Evolutionary conservation across 2,329 filamentous ascomycete genomes (phyloP), one percentile per base, ranked within the genome.

Genomic region (Talaromyces sp.): DNA sequence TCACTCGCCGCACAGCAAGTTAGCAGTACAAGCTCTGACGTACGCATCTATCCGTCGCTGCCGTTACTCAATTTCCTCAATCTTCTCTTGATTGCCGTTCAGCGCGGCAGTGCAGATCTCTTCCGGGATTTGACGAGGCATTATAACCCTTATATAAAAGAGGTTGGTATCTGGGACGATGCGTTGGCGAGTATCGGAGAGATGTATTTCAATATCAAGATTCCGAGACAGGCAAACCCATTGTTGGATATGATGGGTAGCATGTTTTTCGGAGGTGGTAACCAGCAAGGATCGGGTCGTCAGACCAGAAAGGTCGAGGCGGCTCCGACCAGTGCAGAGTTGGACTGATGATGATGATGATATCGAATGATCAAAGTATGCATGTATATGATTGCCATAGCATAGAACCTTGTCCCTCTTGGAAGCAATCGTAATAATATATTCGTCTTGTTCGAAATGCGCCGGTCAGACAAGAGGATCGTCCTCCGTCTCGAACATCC

Each of bases 201-300:
- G 81, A 93, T 97, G 87, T 99, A 98, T 82, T 99, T 99, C 80
- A 89, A 89, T 40, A 96, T 99, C 76, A 87, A 89, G 81, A 89
- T 93, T 74, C 94, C 93, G 56, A 86, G 90, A 73, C 92, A 97
- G 81, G 91, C 89, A 69, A 98, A 98, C 77, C 93, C 93, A 2
- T 82, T 99, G 77, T 88, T 98, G 79, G 95, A 99, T 76, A 98
- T 99, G 93, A 96, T 99, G 91, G 93, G 93, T 58, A 93, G 88
- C 68, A 87, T 99, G 84, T 91, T 99, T 73, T 93, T 93, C 58
- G 92, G 92, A 22, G 89, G 88, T 6, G 74, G 76, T 38, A 67
- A 61, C 15, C 74, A 76, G 63, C 81, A 80, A 69, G 86, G 87
- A 31, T 75, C 76, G 67, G 67, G 69, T n/a, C 71, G 69, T 36